Base-by-base conservation (phyloP, 768 basidiomycete species). In the Pulveroboletus sp. region DNA sequence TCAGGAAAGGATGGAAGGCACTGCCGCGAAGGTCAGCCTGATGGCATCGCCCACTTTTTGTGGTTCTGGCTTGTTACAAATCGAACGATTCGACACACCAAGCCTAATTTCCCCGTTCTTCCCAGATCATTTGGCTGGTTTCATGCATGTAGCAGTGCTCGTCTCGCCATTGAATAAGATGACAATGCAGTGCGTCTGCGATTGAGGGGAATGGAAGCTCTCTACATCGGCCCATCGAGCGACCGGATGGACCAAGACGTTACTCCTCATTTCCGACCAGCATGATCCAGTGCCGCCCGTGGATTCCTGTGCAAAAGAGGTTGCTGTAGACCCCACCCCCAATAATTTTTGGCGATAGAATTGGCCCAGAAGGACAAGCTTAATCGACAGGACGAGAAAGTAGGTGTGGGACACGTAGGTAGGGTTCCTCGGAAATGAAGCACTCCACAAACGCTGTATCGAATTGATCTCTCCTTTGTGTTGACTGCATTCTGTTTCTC, bases 1-100 rank as follows among this genome's bases (percentile, higher is more conserved):
- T 95, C 49, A 72, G 74, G 56, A 91, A 86, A 62, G 63, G 59
- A 24, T 69, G 67, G 67, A 59, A 63, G 43, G 63, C 59, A 54
- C 57, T 67, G 40, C 65, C 66, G 30, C 65, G 66, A 35, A 55
- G 53, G 56, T 45, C 53, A 27, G n/a, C 33, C 35, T 64, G 36
- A 64, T 46, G 49, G 50, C 30, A 14, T 43, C 36, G 28, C 40
- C 40, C 43, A 21, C 49, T 37, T 49, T 32, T 43, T 40, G 39
- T 45, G 36, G 33, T 45, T 48, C 44, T 49, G 14, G 42, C 14
- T 33, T 18, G 17, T 36, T 32, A 21, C 51, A 30, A 46, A 49
- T 55, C 49, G 39, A 54, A 54, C 13, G n/a, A 52, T 26, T 21
- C 39, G 14, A 31, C 39, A 15, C 28, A 35, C 36, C 44, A 36